Conservation (phyloP, 2,329 filamentous ascomycete genomes). For the Curvularia hawaiiensis region DNA sequence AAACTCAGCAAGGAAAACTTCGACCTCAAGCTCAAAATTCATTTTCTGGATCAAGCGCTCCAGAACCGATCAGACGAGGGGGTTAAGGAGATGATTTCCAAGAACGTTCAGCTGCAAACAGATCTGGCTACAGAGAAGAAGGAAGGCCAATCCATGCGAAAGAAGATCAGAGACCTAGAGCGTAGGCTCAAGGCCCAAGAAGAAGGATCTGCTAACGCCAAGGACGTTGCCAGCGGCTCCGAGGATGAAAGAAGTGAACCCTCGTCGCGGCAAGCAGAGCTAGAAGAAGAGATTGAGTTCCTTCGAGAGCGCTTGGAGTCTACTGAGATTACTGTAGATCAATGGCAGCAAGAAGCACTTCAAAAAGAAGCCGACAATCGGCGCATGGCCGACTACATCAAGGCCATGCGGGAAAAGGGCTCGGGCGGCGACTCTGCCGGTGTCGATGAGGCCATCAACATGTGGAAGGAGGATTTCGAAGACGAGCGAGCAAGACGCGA, state of each 20-base stretch:
- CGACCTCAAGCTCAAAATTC: constrained; percentile 44
- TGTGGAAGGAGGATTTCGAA: constrained; percentile 94
- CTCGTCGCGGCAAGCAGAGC: constrained; percentile 65
- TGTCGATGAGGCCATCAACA: constrained; percentile 61
- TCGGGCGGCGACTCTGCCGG: constrained; percentile 46
- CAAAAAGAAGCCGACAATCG: constrained; percentile 84
- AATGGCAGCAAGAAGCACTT: constrained; percentile 77
- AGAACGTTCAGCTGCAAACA: constrained; percentile 95
- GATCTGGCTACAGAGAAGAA: constrained; percentile 86
- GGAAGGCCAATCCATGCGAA: constrained; percentile 83
- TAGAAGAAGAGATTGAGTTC: constrained; percentile 85
- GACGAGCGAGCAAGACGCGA: constrained; percentile 89
- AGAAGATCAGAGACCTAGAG: constrained; percentile 84
- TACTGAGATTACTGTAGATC: constrained; percentile 82
- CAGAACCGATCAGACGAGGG: constrained; percentile 95
- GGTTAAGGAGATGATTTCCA: constrained; percentile 96
- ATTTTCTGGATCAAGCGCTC: constrained; percentile 87
- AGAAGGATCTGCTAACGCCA: constrained; percentile 54
- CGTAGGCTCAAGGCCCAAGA: constrained; percentile 69
- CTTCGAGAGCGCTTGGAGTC: constrained; percentile 85
- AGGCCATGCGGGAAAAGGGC: constrained; percentile 59
- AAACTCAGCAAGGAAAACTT: constrained; percentile 97
- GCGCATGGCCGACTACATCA: constrained; percentile 81
- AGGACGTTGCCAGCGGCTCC: constrained; percentile 50
- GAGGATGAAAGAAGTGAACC: constrained; percentile 62